Evolutionary conservation across 352 stramenopile species (phyloP).

Genomic region (Pythium myriotylum): DNA sequence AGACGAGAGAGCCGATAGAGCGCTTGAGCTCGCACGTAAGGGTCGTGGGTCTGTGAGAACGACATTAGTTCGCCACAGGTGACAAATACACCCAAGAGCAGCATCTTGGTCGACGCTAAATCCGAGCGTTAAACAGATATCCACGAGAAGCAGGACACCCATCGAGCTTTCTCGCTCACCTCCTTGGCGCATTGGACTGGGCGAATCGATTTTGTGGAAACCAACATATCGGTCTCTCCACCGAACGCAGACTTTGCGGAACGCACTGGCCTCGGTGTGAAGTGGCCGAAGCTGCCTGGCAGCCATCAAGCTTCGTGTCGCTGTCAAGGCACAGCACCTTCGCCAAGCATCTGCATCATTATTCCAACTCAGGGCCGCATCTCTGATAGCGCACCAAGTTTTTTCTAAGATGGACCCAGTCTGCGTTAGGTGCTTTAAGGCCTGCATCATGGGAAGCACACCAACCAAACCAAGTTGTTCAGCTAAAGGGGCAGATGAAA

Average conservation of each 20-base stretch:
- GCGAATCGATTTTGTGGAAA: too few species aligned
- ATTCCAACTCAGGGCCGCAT: conserved; percentile 2
- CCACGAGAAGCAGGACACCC: not conserved
- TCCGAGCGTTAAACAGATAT: conserved; percentile 1
- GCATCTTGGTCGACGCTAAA: conserved; percentile 1
- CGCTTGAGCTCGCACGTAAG: too few species aligned
- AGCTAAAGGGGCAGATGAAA: too few species aligned
- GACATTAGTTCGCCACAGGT: not conserved
- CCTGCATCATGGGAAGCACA: conserved; percentile 3
- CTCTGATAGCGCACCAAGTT: conserved; percentile 2
- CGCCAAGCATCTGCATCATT: not conserved
- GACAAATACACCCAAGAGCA: not conserved
- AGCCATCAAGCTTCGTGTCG: not conserved
- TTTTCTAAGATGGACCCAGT: not conserved
- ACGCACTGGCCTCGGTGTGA: not conserved
- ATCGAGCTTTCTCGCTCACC: not conserved
- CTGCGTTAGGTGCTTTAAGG: not conserved
- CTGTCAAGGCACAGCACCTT: not conserved
- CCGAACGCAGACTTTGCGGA: not conserved
- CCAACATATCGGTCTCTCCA: conserved; percentile 7
- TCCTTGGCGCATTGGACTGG: too few species aligned
- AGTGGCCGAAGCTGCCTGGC: conserved; percentile 10
- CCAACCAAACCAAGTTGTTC: not conserved
- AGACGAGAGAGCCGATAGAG: too few species aligned
- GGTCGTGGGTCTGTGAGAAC: not conserved